Evolutionary conservation across 2,329 filamentous ascomycete genomes (phyloP).

Genomic region (Cladosporium velox): DNA sequence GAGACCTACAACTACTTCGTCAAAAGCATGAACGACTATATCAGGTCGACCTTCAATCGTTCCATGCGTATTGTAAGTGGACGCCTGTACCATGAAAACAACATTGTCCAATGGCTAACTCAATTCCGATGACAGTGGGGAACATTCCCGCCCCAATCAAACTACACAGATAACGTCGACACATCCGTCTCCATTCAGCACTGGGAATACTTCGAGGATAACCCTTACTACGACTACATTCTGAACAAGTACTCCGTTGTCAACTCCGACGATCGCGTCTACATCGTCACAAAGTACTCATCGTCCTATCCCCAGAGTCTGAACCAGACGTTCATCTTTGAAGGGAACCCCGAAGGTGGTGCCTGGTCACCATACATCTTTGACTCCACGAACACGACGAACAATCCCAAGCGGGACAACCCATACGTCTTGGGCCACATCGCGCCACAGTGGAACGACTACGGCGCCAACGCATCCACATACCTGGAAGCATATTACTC

Average conservation of each 20-base stretch:
- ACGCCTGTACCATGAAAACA: neutral
- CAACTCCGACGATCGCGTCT: conserved; percentile 58
- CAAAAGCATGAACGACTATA: conserved; percentile 53
- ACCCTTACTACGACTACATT: conserved; percentile 49
- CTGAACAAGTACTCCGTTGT: conserved; percentile 52
- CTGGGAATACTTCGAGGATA: conserved; percentile 58
- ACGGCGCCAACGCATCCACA: conserved; percentile 53
- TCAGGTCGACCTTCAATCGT: conserved; percentile 47
- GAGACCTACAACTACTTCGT: conserved; percentile 57
- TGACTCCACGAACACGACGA: conserved; percentile 50
- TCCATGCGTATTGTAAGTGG: conserved; percentile 46
- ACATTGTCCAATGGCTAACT: neutral
- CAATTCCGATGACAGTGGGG: conserved; percentile 47
- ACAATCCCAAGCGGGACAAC: conserved; percentile 48
- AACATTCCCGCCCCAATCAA: conserved; percentile 50
- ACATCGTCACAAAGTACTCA: conserved; percentile 54
- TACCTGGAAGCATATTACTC: conserved; percentile 57
- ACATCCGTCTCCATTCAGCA: conserved; percentile 56
- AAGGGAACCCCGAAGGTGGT: conserved; percentile 46
- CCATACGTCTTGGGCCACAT: conserved; percentile 52
- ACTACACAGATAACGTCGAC: conserved; percentile 43
- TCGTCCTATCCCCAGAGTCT: conserved; percentile 50
- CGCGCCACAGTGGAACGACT: conserved; percentile 58
- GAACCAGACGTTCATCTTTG: conserved; percentile 51
- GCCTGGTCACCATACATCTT: conserved; percentile 55